Evolutionary conservation across 164 flowering plant species (phyloP), one percentile per base, ranked within the genome.

Genomic region (Vitis rupestris): DNA sequence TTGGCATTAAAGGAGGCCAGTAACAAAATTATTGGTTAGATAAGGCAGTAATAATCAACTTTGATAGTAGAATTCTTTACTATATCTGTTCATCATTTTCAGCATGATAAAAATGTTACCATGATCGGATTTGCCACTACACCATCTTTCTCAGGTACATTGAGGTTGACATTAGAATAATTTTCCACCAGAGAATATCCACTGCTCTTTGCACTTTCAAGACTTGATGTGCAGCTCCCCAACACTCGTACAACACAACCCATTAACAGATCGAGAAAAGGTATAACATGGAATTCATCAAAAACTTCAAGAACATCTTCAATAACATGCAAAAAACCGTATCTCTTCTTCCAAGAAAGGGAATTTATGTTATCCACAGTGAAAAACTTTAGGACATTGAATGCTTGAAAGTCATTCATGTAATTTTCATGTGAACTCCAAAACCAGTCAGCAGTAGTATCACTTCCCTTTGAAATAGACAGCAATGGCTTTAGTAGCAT

Each of bases 241-340:
- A 92, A 66, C 50, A 96, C 67, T 65, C 90, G 85, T 8, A 84
- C 97, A 76, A 92, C 87, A 82, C 83, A 82, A 4, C 90, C 89
- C 89, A 91, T 82, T 70, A 96, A 57, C 4, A 88, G 67, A 73
- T 85, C 80, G 72, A 96, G 93, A 65, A 91, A 93, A 11, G 99
- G 97, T 56, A 57, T 72, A 12, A 90, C 53, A 63, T 74, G 98
- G 13, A 71, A 59, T 72, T 84, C 91, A 86, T 89, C 97, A 82
- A 93, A 96, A 78, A 87, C 87, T 60, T 75, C 85, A 58, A 93
- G 57, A 70, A 89, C 71, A 70, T 93, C 97, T 76, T 96, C 90
- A 71, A 86, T 69, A 37, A 96, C 95, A 79, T 91, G 97, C 78
- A 92, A 60, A 82, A 93, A 92, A 19, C 92, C 94, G 79, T 74